Conservation (phyloP, 352 stramenopile species). For the Globisporangium ultimum region DNA sequence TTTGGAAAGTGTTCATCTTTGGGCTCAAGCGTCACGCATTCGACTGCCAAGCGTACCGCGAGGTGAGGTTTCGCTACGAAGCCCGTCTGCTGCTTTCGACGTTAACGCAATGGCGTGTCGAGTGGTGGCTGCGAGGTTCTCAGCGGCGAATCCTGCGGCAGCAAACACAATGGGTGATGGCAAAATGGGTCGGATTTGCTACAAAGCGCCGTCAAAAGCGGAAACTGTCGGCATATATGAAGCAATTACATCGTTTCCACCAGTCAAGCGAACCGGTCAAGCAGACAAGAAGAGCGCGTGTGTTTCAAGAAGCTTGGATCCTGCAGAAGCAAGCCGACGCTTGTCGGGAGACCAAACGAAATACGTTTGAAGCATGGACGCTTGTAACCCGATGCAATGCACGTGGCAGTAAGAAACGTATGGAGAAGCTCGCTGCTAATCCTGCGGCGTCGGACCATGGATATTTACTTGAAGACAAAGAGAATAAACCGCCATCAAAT, state of each 20-base stretch:
- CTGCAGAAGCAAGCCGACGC: neutral
- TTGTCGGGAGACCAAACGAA: neutral
- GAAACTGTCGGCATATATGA: neutral
- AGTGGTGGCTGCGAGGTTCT: constrained; percentile 8
- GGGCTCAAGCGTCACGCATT: constrained; percentile 2
- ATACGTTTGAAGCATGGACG: constrained; percentile 1
- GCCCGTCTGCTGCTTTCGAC: neutral
- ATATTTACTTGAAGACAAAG: neutral
- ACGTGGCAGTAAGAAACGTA: neutral
- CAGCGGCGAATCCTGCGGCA: neutral
- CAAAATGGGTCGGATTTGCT: constrained; percentile 7
- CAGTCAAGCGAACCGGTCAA: neutral
- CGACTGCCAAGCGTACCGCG: neutral
- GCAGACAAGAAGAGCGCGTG: neutral
- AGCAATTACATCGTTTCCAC: constrained; percentile 4
- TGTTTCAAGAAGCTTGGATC: constrained; percentile 1
- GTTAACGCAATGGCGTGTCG: constrained; percentile 9
- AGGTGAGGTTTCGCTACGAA: neutral
- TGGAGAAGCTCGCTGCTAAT: constrained; percentile 3
- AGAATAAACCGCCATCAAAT: neutral
- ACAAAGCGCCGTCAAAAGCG: constrained; percentile 2
- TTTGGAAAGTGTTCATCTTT: constrained; percentile 4
- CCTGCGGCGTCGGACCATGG: neutral
- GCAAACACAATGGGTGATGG: neutral
- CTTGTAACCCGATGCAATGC: no score